Evolutionary conservation across 2,329 filamentous ascomycete genomes (phyloP), one percentile per base, ranked within the genome.

Genomic region (Lecanicillium sp.): DNA sequence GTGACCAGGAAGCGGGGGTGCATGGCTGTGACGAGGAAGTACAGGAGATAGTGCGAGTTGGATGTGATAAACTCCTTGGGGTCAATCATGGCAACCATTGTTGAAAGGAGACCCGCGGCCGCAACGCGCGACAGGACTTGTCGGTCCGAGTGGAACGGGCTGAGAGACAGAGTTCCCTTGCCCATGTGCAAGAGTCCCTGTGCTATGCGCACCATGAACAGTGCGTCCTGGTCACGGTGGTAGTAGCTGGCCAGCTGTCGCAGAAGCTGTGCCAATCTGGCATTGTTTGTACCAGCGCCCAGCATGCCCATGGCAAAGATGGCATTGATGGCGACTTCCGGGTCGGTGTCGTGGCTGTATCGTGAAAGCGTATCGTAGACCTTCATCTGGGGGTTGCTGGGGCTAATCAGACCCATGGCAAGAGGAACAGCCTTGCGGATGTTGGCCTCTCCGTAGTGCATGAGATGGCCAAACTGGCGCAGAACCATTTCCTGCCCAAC

Each of bases 371-470:
- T 98, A 61, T 98, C 92, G 68, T 98, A 98, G 34, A 98, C 86
- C 73, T 97, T 98, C 90, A 98, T 98, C 61, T 98, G 94, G 10
- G 92, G 92, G 68, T 98, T 98, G 67, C 88, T 96, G 11, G 94
- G 87, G 65, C 87, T 95, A 57, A 98, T 83, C 39, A 98, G 75
- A 54, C 89, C 94, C 87, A 98, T 94, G 18, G 92, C 92, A 39
- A 98, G 73, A 27, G 92, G 92, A 20, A 98, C 92, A 15, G 89
- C 90, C 57, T 92, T 92, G 46, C 92, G 84, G 53, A 98, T 98
- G 59, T 98, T 97, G 57, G 89, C 76, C 61, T 96, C 90, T 47
- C 94, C 92, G 55, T 98, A 98, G 67, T 98, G 92, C 92, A 98
- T 98, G 44, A 98, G 73, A 61, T 98, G 92, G 36, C 89, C 92